Percentiles rank a stretch among this genome's conserved stretches.
Evolutionary conservation across 768 basidiomycete species (phyloP).

Genomic region (Mycena capillaripes): DNA sequence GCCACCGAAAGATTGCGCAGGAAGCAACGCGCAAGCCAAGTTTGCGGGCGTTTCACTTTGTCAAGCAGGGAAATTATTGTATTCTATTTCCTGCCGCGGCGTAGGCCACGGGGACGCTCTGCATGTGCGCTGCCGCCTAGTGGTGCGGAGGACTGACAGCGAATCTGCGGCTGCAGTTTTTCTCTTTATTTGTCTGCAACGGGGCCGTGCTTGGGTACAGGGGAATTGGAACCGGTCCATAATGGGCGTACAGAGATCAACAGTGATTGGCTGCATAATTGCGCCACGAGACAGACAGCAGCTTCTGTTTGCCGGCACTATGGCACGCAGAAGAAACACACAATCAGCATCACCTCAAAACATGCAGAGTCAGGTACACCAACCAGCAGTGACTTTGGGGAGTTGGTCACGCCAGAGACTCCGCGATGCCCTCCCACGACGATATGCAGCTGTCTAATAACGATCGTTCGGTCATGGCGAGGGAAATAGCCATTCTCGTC

Average conservation of each 20-base stretch:
- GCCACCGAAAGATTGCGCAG: slow-evolving; percentile 11
- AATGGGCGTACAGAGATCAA: not conserved
- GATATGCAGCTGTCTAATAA: slow-evolving; percentile 66
- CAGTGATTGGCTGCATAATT: slow-evolving; percentile 26
- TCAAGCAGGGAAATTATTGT: not conserved
- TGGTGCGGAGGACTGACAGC: not conserved
- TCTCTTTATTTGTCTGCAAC: not conserved
- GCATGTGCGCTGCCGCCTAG: not conserved
- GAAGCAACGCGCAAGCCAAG: not conserved
- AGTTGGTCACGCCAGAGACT: slow-evolving; percentile 13
- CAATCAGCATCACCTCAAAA: not conserved
- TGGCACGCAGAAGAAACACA: not conserved
- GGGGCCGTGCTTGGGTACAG: not conserved
- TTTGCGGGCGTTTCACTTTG: slow-evolving; percentile 3
- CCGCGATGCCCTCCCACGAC: slow-evolving; percentile 52
- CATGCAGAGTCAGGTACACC: slow-evolving; percentile 16
- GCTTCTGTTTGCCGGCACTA: slow-evolving; percentile 6
- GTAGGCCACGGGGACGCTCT: slow-evolving; percentile 2
- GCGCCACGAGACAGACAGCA: not conserved
- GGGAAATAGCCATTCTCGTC: slow-evolving; percentile 59
- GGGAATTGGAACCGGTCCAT: slow-evolving; percentile 12
- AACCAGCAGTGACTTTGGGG: not conserved
- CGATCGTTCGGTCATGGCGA: slow-evolving; percentile 65
- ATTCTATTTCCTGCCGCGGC: not conserved
- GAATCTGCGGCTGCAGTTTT: slow-evolving; percentile 15